Conservation (phyloP, 192 early-diverging fungal species). For the Jimgerdemannia lactiflua region DNA sequence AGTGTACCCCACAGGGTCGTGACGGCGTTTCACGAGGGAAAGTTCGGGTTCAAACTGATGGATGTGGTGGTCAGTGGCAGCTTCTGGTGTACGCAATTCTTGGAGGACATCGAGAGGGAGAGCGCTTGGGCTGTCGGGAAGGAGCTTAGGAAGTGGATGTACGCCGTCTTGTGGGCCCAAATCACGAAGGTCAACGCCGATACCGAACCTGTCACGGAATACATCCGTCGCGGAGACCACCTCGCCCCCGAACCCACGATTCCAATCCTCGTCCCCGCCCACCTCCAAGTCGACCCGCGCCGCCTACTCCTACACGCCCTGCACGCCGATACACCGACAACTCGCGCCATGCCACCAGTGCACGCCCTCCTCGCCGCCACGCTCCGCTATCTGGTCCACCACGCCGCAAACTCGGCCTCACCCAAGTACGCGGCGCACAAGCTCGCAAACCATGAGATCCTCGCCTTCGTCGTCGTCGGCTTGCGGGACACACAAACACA, state of each 20-base stretch:
- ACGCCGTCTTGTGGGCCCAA: constrained; percentile 24
- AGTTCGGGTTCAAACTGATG: constrained; percentile 25
- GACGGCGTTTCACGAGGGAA: background rate
- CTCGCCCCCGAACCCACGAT: constrained; percentile 9
- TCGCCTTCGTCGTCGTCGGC: constrained; percentile 42
- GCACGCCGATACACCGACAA: constrained; percentile 16
- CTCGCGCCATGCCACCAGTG: constrained; percentile 18
- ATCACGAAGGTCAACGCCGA: background rate
- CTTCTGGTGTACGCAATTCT: constrained; percentile 46
- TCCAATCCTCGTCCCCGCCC: constrained; percentile 2
- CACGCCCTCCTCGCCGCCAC: constrained; percentile 28
- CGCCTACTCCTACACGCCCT: constrained; percentile 27
- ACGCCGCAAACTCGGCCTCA: constrained; percentile 12
- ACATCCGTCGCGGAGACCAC: constrained; percentile 41
- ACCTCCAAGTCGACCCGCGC: constrained; percentile 7
- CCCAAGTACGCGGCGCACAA: constrained; percentile 11
- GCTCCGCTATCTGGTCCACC: constrained; percentile 41
- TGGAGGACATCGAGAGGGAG: constrained; percentile 42
- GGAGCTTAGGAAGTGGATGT: constrained; percentile 38
- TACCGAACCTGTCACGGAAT: constrained; percentile 26
- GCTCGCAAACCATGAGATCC: constrained; percentile 42
- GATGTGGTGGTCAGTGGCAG: constrained; percentile 31
- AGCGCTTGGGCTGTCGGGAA: constrained; percentile 35
- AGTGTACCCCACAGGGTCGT: background rate
- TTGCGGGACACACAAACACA: background rate